A percentile compares a stretch with the other conserved stretches of the same genome.
Conservation (phyloP, 2,329 filamentous ascomycete genomes). For the Juglanconis sp. region DNA sequence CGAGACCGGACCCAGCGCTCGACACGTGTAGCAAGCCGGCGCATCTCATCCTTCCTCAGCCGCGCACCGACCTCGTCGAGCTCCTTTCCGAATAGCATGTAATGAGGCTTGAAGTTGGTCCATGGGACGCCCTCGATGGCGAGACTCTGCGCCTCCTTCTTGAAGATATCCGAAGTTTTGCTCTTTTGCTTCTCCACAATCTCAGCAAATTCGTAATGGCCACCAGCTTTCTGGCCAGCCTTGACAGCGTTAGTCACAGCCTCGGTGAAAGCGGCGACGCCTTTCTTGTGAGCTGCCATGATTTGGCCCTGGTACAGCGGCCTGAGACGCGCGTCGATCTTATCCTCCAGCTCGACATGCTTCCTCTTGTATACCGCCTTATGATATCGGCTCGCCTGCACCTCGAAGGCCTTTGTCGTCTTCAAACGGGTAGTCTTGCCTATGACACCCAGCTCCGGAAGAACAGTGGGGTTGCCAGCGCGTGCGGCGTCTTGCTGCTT, state of each 20-base stretch:
- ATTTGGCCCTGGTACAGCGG: constrained; percentile 85
- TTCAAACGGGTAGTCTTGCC: constrained; percentile 71
- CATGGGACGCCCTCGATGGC: constrained; percentile 77
- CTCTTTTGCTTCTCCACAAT: constrained; percentile 84
- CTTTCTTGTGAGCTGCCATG: constrained; percentile 81
- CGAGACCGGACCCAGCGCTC: constrained; percentile 92
- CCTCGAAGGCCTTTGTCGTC: constrained; percentile 80
- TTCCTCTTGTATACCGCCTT: constrained; percentile 92
- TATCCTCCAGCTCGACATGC: constrained; percentile 76
- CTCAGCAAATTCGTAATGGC: constrained; percentile 88
- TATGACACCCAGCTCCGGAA: constrained; percentile 69
- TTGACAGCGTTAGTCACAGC: constrained; percentile 87
- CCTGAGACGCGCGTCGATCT: constrained; percentile 86
- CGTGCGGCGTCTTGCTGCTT: constrained; percentile 73
- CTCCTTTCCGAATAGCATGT: constrained; percentile 80
- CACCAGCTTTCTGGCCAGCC: constrained; percentile 85
- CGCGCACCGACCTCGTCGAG: constrained; percentile 82
- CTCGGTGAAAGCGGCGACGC: constrained; percentile 79
- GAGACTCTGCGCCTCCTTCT: constrained; percentile 69
- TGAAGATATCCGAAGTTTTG: constrained; percentile 71
- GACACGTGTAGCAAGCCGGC: constrained; percentile 81
- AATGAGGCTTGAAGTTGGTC: constrained; percentile 82
- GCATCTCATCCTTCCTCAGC: constrained; percentile 92
- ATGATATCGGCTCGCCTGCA: constrained; percentile 89
- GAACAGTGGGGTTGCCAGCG: constrained; percentile 68